Percentiles rank a stretch among this genome's conserved stretches.
phyloP scores from a whole-genome alignment of 805 yeast genomes.

The Hanseniaspora thailandica region DNA sequence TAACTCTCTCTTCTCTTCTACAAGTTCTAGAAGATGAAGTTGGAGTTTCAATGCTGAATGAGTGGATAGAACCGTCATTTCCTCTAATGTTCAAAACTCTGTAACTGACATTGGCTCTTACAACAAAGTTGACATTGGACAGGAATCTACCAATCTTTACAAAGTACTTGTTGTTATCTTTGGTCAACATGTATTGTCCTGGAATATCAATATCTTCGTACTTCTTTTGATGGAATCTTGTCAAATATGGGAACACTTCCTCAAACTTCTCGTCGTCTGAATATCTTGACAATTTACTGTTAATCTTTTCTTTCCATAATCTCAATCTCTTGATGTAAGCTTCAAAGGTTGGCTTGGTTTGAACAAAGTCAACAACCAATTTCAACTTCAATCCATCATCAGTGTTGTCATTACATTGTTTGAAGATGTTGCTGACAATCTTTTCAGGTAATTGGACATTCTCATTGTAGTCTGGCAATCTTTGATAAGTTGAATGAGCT shows the following conservation, averaged over 20 bases:
- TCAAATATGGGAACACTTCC: constrained; percentile 82
- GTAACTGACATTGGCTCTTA: constrained; percentile 84
- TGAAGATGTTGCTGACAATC: constrained; percentile 74
- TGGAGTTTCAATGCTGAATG: constrained; percentile 94
- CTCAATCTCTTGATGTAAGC: constrained; percentile 72
- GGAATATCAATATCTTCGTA: constrained; percentile 97
- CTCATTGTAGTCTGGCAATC: constrained; percentile 75
- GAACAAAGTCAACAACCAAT: constrained; percentile 82
- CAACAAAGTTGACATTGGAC: constrained; percentile 74
- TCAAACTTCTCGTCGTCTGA: constrained; percentile 72
- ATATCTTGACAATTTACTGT: constrained; percentile 79
- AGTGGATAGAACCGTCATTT: constrained; percentile 80
- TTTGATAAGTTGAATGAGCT: constrained; percentile 79
- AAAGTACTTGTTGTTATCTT: constrained; percentile 81
- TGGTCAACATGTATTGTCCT: constrained; percentile 83
- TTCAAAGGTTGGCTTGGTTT: constrained; percentile 77
- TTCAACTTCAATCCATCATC: constrained; percentile 82
- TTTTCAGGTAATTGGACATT: constrained; percentile 82
- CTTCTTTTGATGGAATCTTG: constrained; percentile 95
- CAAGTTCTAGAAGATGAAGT: constrained; percentile 96
- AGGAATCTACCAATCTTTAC: constrained; percentile 85
- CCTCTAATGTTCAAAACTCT: constrained; percentile 83
- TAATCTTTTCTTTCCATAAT: constrained; percentile 85
- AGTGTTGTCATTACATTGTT: constrained; percentile 85
- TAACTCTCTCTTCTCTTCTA: constrained; percentile 87